A percentile compares a stretch with the other conserved stretches of the same genome.
These are phyloP conservation scores for Orbilia javanica DNA, from an alignment of 2,329 filamentous ascomycete species.

Conservation along the genomic window DNA sequence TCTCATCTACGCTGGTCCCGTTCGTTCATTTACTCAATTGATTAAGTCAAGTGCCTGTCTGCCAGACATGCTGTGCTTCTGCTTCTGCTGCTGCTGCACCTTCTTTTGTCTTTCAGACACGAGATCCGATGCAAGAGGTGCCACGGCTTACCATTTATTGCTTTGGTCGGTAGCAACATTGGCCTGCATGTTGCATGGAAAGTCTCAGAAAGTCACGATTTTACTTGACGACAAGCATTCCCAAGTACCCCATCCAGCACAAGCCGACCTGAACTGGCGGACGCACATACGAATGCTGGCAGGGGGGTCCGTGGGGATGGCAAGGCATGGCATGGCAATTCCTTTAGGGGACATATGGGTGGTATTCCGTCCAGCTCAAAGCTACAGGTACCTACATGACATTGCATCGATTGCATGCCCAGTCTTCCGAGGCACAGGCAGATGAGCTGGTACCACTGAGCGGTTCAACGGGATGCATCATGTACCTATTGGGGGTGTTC, in stretches of 20 bases:
- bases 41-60: conserved; percentile 35
- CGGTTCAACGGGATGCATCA: conserved; percentile 1
- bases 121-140: conserved; percentile 58
- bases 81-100: conserved; percentile 14
- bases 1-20: not conserved
- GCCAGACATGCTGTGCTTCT: conserved; percentile 24
- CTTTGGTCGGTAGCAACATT: conserved; percentile 39
- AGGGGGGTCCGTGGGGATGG: not conserved
- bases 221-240: conserved; percentile 29
- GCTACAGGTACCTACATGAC: conserved; percentile 57
- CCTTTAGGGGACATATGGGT: conserved; percentile 18
- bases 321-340: conserved; percentile 14
- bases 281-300: not conserved
- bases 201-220: conserved; percentile 57
- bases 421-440: conserved; percentile 16
- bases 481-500: no score
- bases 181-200: conserved; percentile 55
- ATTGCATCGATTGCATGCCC: conserved; percentile 42
- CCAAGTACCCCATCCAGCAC: conserved; percentile 7
- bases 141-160: conserved; percentile 46
- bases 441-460: conserved; percentile 58
- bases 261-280: conserved; percentile 22
- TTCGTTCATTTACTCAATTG: conserved; percentile 28
- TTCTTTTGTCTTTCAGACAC: conserved; percentile 41
- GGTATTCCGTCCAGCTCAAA: conserved; percentile 42